Evolutionary conservation across 1,139 yeast species (phyloP).

Genomic region (Wickerhamiella pararugosa): DNA sequence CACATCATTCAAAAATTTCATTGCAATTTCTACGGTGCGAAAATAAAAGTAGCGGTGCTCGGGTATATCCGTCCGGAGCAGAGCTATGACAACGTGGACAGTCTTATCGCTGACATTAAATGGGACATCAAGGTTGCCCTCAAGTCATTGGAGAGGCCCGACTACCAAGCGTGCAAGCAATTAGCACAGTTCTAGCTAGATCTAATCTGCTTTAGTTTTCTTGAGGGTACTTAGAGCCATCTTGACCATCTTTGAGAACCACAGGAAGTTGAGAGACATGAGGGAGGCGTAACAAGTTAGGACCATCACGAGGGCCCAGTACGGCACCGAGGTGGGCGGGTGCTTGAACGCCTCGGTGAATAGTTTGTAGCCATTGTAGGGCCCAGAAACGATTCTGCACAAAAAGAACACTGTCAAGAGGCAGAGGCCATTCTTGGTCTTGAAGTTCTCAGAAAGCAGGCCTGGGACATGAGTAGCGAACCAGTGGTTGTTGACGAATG

Average conservation of each 20-base stretch:
- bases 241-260: constrained; percentile 66
- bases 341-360: constrained; percentile 16
- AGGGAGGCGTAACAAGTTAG: constrained; percentile 49
- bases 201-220: not conserved
- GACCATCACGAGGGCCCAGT: constrained; percentile 35
- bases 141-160: constrained; percentile 31
- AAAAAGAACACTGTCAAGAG: constrained; percentile 58
- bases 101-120: constrained; percentile 71
- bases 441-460: constrained; percentile 35
- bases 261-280: constrained; percentile 44
- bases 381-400: constrained; percentile 78
- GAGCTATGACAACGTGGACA: constrained; percentile 70
- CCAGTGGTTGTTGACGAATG: constrained; percentile 88
- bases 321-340: constrained; percentile 27
- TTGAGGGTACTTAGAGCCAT: not conserved
- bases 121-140: constrained; percentile 60
- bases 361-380: constrained; percentile 41
- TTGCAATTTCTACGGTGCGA: constrained; percentile 68
- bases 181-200: not conserved
- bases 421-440: constrained; percentile 52
- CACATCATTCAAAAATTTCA: constrained; percentile 68
- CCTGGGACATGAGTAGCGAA: constrained; percentile 62
- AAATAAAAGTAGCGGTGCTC: constrained; percentile 48
- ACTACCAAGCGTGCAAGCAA: constrained; percentile 18
- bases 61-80: constrained; percentile 90